Evolutionary conservation across 2,329 filamentous ascomycete genomes (phyloP).

Genomic region (Dendrostoma leiphaemia): DNA sequence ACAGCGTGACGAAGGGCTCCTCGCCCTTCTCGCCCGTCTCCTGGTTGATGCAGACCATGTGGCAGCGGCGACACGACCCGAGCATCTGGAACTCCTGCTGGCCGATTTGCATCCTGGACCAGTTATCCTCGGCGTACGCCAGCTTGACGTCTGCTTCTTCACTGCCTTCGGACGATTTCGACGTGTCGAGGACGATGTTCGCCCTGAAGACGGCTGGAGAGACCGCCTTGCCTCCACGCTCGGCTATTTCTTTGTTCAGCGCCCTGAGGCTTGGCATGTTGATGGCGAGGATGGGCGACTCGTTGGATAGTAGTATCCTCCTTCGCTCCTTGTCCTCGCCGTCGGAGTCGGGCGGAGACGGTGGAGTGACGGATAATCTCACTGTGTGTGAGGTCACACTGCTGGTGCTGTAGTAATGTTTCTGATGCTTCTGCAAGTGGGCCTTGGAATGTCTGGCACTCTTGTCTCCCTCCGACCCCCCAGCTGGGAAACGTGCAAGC

Average conservation of each 20-base stretch:
- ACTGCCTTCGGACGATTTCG: background rate
- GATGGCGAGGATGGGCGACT: conserved; percentile 87
- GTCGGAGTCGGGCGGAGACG: conserved; percentile 58
- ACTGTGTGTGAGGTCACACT: conserved; percentile 40
- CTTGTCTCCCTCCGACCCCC: conserved; percentile 47
- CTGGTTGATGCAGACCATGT: conserved; percentile 96
- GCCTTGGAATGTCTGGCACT: conserved; percentile 70
- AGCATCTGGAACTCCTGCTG: conserved; percentile 65
- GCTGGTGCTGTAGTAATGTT: conserved; percentile 7
- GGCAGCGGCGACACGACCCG: conserved; percentile 82
- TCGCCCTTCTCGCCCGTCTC: conserved; percentile 72
- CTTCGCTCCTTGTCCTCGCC: conserved; percentile 40
- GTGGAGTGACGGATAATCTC: conserved; percentile 30
- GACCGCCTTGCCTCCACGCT: conserved; percentile 61
- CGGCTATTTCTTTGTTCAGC: conserved; percentile 70
- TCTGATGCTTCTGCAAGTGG: conserved; percentile 61
- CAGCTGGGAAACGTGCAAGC: conserved; percentile 78
- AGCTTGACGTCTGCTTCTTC: conserved; percentile 27
- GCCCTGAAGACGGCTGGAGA: conserved; percentile 78
- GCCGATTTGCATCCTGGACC: conserved; percentile 68
- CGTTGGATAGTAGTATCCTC: conserved; percentile 82
- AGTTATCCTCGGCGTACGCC: conserved; percentile 78
- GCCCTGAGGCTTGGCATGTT: conserved; percentile 75
- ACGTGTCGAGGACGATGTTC: conserved; percentile 76
- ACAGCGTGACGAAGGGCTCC: conserved; percentile 85